Evolutionary conservation across 2,329 filamentous ascomycete species (phyloP), one percentile per base, ranked within the genome.

Genomic region (Hypoxylon rubiginosum): DNA sequence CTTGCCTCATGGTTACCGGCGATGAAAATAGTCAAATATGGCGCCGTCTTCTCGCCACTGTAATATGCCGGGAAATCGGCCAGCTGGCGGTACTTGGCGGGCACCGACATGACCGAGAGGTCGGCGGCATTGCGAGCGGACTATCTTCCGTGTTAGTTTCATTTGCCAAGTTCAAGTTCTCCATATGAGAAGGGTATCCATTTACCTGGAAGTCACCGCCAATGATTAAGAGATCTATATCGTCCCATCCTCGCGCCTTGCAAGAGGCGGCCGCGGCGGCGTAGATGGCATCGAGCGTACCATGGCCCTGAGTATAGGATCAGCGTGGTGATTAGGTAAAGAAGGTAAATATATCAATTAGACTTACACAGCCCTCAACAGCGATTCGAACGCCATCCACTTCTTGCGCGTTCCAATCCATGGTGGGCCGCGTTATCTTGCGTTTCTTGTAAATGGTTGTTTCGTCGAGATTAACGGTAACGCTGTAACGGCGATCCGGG

Each of bases 61-160:
- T 99, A 99, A 83, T 98, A 99, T 68, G 93, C 89, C 74, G 95
- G 92, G 73, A 98, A 99, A 78, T 99, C 96, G 36, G 93, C 93
- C 74, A 99, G 90, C 46, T 88, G 83, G 68, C 93, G 92, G 80
- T 94, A 99, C 79, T 97, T 98, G 65, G 85, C 81, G 0, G 96
- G 95, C 73, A 97, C 94, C 4, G 94, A 92, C 86, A 98, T 97
- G 78, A 93, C 90, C 66, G 90, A 91, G 69, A 98, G 84, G 78
- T 99, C 96, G 69, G 90, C 86, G 9, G 92, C 90, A 82, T 98
- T 98, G 72, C 96, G 92, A 39, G 94, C 90, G 45, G 96, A 91
- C 90, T 70, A 15, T 4, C 11, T 19, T 17, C 9, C 5, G 34
- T 10, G 15, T 68, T 26, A 70, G 45, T 48, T 52, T 43, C 15